Conservation (phyloP, 345 rosid genomes). For the Eutrema yunnanense region DNA sequence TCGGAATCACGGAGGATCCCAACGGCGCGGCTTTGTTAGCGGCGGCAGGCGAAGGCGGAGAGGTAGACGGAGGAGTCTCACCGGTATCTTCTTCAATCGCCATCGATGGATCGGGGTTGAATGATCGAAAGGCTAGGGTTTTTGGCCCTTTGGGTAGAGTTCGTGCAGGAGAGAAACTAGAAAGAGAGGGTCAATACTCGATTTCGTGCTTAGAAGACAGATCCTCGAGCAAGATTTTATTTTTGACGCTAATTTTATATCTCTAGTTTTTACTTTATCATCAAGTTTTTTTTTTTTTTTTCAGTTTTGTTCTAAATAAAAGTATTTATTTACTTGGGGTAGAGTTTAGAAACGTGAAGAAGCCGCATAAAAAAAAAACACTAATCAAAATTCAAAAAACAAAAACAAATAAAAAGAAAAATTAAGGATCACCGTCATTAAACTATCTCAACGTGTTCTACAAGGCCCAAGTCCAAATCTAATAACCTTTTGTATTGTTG, state of each 20-base stretch:
- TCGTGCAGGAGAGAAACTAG: constrained; percentile 4
- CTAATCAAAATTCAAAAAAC: background rate
- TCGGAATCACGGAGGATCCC: constrained; percentile 88
- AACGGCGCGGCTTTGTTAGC: constrained; percentile 39
- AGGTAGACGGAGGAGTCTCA: constrained; percentile 5
- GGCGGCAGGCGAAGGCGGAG: constrained; percentile 28
- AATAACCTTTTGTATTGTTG: background rate
- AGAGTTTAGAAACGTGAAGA: background rate
- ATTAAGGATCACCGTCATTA: too few relatives aligned
- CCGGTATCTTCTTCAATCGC: constrained; percentile 11
- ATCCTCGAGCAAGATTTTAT: background rate
- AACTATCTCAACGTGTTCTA: background rate
- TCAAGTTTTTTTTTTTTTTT: background rate
- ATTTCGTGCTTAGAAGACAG: constrained; percentile 7
- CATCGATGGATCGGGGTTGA: constrained; percentile 24
- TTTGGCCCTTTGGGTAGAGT: background rate
- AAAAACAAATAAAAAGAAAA: too few relatives aligned
- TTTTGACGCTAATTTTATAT: background rate
- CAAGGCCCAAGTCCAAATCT: background rate
- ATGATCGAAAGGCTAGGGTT: background rate
- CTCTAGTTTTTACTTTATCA: background rate
- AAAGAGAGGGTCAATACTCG: constrained; percentile 19
- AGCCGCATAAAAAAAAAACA: background rate
- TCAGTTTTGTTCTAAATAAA: background rate
- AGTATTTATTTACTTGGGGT: background rate